A percentile compares a stretch with the other conserved stretches of the same genome.
Conservation (phyloP, 768 basidiomycete genomes). For the Xerocomellus dryophilus region DNA sequence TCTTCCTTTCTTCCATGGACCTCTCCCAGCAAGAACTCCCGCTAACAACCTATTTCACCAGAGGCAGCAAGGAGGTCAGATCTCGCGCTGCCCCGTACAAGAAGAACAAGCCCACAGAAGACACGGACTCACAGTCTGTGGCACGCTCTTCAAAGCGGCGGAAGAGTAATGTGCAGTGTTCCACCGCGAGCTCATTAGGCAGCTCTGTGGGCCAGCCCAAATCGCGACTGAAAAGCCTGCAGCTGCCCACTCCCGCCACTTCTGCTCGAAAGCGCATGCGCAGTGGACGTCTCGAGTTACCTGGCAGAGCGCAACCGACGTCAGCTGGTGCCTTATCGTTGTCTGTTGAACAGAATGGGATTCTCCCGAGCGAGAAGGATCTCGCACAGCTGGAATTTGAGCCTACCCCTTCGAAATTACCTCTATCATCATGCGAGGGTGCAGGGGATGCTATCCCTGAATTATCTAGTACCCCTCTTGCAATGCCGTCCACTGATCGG, state of each 20-base stretch:
- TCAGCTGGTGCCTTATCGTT: neutral
- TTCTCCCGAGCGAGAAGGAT: neutral
- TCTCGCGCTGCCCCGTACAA: neutral
- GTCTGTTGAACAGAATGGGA: neutral
- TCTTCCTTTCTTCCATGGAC: constrained; percentile 21
- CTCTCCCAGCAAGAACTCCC: constrained; percentile 35
- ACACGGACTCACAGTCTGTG: constrained; percentile 1
- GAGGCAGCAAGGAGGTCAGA: constrained; percentile 8
- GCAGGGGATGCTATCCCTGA: neutral
- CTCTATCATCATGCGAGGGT: neutral
- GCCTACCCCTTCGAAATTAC: neutral
- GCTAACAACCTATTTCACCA: constrained; percentile 28
- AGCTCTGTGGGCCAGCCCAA: constrained; percentile 2
- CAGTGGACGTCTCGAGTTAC: neutral
- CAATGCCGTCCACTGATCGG: constrained; percentile 7
- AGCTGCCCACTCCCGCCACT: constrained; percentile 25
- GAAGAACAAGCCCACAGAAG: constrained; percentile 2
- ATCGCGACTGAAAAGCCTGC: neutral
- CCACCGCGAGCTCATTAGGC: neutral
- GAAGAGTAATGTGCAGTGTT: constrained; percentile 3
- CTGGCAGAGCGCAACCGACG: neutral
- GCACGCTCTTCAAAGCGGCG: constrained; percentile 19
- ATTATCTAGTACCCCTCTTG: neutral
- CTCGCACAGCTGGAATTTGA: constrained; percentile 1
- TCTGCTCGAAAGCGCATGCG: constrained; percentile 18